A percentile compares a stretch with the other conserved stretches of the same genome.
Evolutionary conservation across 2,329 filamentous ascomycete genomes (phyloP).

Genomic region (Aspergillus sp.): DNA sequence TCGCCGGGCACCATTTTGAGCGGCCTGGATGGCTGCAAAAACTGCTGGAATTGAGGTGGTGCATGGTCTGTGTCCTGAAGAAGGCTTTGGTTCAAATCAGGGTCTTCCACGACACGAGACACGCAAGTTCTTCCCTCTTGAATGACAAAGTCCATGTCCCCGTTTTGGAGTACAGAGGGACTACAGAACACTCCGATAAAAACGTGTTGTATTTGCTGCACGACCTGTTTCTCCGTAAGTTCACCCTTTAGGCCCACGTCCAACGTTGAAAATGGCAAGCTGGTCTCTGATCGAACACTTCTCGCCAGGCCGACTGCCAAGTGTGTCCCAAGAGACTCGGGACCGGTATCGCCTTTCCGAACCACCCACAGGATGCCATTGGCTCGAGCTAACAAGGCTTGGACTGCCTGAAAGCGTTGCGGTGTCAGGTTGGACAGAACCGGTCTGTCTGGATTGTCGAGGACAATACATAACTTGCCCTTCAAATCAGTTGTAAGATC

Average conservation of each 20-base stretch:
- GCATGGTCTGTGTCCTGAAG: slow-evolving; percentile 17
- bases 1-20: slow-evolving; percentile 17
- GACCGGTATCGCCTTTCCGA: background rate
- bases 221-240: background rate
- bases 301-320: slow-evolving; percentile 21
- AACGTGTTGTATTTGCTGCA: background rate
- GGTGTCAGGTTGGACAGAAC: slow-evolving; percentile 10
- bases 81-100: slow-evolving; percentile 13
- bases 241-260: background rate
- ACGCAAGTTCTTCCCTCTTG: slow-evolving; percentile 13
- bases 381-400: slow-evolving; percentile 13
- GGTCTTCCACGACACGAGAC: slow-evolving; percentile 13
- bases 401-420: slow-evolving; percentile 9
- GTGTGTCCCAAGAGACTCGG: slow-evolving; percentile 15
- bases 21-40: slow-evolving; percentile 13
- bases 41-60: slow-evolving; percentile 8
- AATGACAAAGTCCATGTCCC: slow-evolving; percentile 17
- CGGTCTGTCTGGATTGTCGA: slow-evolving; percentile 11
- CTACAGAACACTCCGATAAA: background rate
- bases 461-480: slow-evolving; percentile 5
- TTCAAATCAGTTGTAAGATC: background rate
- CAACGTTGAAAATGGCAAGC: background rate
- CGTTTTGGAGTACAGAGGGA: background rate
- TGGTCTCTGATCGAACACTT: slow-evolving; percentile 13
- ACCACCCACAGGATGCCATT: slow-evolving; percentile 19